Conservation (phyloP, 441 rosid species). For the Pelargonium citronellum region DNA sequence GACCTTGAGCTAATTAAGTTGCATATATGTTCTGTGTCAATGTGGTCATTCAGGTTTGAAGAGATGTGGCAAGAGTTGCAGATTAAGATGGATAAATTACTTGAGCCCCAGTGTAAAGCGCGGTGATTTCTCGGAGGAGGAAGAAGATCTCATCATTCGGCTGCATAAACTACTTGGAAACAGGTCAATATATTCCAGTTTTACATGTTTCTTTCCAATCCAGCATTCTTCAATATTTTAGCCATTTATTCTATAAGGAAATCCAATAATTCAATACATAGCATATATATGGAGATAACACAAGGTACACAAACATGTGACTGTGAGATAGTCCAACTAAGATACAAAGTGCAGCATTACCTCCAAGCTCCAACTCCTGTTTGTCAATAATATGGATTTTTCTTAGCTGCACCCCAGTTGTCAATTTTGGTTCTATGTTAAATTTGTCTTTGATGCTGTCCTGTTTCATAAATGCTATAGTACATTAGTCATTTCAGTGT, state of each 20-base stretch:
- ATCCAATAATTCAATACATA: too few relatives aligned
- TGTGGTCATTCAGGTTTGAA: conserved; percentile 35
- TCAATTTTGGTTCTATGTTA: background rate
- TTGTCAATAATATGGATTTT: too few relatives aligned
- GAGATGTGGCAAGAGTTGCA: conserved; percentile 64
- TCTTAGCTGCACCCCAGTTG: background rate
- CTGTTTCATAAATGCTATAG: background rate
- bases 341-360: too few relatives aligned
- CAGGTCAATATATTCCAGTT: conserved; percentile 30
- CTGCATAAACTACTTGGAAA: conserved; percentile 69
- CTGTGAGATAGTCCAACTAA: too few relatives aligned
- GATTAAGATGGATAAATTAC: conserved; percentile 39
- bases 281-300: too few relatives aligned
- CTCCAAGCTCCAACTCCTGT: too few relatives aligned
- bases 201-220: too few relatives aligned
- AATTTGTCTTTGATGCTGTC: background rate
- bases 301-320: too few relatives aligned
- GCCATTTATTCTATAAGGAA: too few relatives aligned
- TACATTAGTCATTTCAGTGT: too few relatives aligned
- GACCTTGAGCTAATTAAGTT: background rate
- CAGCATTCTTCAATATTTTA: too few relatives aligned
- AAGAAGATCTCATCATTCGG: conserved; percentile 65
- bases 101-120: conserved; percentile 47
- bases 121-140: conserved; percentile 54
- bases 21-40: background rate